Evolutionary conservation across 1,284 basidiomycete genomes (phyloP), one percentile per base, ranked within the genome.

Genomic region (Cutaneotrichosporon cutaneum): DNA sequence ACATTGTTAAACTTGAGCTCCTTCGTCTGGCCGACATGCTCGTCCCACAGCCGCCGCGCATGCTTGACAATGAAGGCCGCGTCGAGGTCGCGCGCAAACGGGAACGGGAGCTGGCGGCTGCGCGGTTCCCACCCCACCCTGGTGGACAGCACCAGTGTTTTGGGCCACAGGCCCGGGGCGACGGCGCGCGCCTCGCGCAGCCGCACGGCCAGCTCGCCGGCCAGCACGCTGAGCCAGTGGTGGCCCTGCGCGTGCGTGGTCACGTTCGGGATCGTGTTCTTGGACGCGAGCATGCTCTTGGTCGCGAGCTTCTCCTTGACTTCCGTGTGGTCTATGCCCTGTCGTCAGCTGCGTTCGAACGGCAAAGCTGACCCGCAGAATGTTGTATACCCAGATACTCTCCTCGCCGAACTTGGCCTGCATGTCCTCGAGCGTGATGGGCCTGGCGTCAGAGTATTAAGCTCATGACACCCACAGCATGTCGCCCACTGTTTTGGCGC

Each of bases 271-370:
- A 88, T 86, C 24, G 95, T 85, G 72, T 95, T 96, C 77, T 97
- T 97, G 11, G 91, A 89, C 0, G 92, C 92, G 56, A 93, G 81
- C 94, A 97, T 97, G 67, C 90, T 93, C 81, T 96, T 96, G 44
- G 89, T 81, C 0, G 84, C 82, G 3, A 89, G 84, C 75, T 93
- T 92, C 70, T 92, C 90, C 73, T 92, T 94, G 51, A 96, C 94
- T 91, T 96, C 93, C 2, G 85, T 85, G 66, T 90, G 85, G 72
- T 98, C 95, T 61, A 97, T 88, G 0, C 95, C 95, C 90, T 92
- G 68, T 1, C 2, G 62, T 66, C 26, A 66, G 65, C 36, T n/a
- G n/a, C n/a, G n/a, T n/a, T n/a, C n/a, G n/a, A n/a, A n/a, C 9
- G 22, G 22, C 7, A 6, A 33, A 54, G 56, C 77, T 58, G 45